These are phyloP conservation scores for Thelephora aurantiotincta DNA, from an alignment of 768 basidiomycete species.

Conservation along the genomic window DNA sequence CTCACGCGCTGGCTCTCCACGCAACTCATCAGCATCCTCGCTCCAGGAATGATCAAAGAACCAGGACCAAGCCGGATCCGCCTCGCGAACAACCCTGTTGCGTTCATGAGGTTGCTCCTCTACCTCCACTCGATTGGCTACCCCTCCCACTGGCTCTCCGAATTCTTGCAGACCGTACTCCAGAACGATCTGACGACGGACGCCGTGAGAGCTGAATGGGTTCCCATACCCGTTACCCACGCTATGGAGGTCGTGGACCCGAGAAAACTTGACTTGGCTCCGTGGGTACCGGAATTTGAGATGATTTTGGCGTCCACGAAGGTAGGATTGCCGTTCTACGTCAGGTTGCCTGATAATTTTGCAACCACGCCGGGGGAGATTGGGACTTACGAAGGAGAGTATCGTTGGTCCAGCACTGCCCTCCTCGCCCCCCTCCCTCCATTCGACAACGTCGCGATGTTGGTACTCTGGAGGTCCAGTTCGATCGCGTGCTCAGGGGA, in stretches of 20 bases:
- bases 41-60: constrained; percentile 13
- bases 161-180: constrained; percentile 9
- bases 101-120: constrained; percentile 19
- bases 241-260: constrained; percentile 6
- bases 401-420: no score
- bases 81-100: constrained; percentile 21
- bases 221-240: constrained; percentile 14
- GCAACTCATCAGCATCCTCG: constrained; percentile 18
- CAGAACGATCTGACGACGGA: not conserved
- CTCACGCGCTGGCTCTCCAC: constrained; percentile 20
- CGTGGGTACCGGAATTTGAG: constrained; percentile 13
- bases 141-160: constrained; percentile 23
- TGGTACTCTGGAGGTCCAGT: no score
- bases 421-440: no score
- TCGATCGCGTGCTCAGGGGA: no score
- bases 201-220: no score
- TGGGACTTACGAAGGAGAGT: constrained; percentile 2
- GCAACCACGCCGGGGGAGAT: constrained; percentile 7
- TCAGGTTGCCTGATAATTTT: constrained; percentile 6
- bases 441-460: no score
- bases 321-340: constrained; percentile 11
- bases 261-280: constrained; percentile 11
- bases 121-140: constrained; percentile 21
- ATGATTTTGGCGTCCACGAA: constrained; percentile 10
- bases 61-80: constrained; percentile 13